These are phyloP conservation scores for Umbelopsis isabellina DNA, from an alignment of 192 early-diverging fungal genomes.

Conservation along the genomic window DNA sequence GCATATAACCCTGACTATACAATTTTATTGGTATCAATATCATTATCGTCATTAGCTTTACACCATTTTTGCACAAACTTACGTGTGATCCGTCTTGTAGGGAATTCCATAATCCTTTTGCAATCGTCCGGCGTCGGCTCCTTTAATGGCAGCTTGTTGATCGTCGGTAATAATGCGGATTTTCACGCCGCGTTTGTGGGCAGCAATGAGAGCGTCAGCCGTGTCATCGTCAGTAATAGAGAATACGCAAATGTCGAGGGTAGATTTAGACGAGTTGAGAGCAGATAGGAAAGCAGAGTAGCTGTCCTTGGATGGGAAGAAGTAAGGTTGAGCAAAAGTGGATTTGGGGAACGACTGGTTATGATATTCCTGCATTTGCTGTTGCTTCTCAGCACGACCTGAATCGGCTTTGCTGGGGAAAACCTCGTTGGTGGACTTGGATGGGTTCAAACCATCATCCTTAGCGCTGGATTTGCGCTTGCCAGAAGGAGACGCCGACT, in stretches of 20 bases:
- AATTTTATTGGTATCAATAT: background rate
- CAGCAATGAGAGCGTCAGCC: constrained; percentile 64
- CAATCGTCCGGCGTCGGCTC: constrained; percentile 40
- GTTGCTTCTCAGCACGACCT: background rate
- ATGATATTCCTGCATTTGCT: constrained; percentile 3
- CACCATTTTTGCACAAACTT: constrained; percentile 21
- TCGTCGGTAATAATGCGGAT: constrained; percentile 78
- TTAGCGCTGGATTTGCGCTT: background rate
- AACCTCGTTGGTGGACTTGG: background rate
- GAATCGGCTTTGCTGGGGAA: background rate
- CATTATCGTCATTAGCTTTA: background rate
- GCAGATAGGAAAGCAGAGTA: constrained; percentile 41
- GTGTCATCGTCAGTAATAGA: constrained; percentile 76
- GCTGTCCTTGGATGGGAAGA: constrained; percentile 42
- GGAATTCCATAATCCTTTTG: constrained; percentile 39
- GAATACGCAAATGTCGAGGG: constrained; percentile 75
- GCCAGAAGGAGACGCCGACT: background rate
- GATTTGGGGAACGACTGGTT: constrained; percentile 12
- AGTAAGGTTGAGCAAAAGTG: constrained; percentile 35
- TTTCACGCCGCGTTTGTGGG: constrained; percentile 48
- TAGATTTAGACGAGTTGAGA: constrained; percentile 50
- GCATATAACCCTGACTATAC: constrained; percentile 57
- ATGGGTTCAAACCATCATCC: background rate
- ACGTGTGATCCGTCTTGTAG: constrained; percentile 46
- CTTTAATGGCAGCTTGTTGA: constrained; percentile 41